Base-by-base conservation (phyloP, 2,329 filamentous ascomycete genomes). In the Apiospora sp. region DNA sequence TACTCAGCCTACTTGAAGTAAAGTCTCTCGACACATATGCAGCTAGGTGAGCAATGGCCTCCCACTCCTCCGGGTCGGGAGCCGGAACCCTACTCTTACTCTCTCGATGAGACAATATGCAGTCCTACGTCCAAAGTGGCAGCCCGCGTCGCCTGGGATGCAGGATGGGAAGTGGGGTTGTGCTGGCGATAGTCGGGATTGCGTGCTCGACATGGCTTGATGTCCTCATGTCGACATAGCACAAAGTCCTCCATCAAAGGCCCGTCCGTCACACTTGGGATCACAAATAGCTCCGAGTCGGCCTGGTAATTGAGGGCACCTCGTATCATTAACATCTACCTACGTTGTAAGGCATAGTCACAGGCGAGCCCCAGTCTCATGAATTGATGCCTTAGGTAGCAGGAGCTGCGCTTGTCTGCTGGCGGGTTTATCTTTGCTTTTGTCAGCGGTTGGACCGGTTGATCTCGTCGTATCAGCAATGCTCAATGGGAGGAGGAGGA, bases 181-280 rank as follows among this genome's bases (percentile, higher is more conserved):
- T 22, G 58, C n/a, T 64, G 58, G 58, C 58, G 19, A 41, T 64
- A 41, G 58, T 64, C 58, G 58, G 58, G 34, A 64, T 64, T 64
- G 58, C 58, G 58, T 64, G 58, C 58, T 64, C 34, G 34, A 41
- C 58, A 64, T 37, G 58, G 58, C 58, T 64, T 64, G 58, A 64
- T 64, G 58, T 64, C 34, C 19, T 41, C 8, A 61, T 30, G 54
- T 61, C 54, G 54, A 61, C 54, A 22, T 16, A 16, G 16, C 54
- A 61, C 19, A 4, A 16, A 7, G 0, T 61, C 54, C 54, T 30
- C 27, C 54, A 37, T 37, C 30, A 22, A 37, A 37, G 54, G 51
- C 27, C 51, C 27, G 30, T 34, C 19, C 44, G 14, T 58, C 44
- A 16, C 44, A 30, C 22, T 16, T 19, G 44, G 16, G 51, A 30